Conservation (phyloP, 2,329 filamentous ascomycete genomes). For the Fusarium anthophilum region DNA sequence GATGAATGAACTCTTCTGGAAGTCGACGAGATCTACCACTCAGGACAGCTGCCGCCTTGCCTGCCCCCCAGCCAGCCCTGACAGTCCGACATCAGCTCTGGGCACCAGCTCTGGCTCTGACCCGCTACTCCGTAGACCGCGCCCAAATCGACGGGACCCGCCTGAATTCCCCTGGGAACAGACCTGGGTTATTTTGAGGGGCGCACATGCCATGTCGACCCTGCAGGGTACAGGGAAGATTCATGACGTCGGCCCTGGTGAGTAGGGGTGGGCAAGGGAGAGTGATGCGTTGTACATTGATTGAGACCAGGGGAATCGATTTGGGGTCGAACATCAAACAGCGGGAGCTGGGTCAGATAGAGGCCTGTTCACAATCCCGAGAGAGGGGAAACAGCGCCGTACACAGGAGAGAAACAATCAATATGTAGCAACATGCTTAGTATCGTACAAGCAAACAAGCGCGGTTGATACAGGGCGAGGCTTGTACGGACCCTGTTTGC, state of each 20-base stretch:
- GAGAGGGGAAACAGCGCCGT: slow-evolving; percentile 34
- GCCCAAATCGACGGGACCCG: slow-evolving; percentile 37
- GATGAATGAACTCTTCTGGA: slow-evolving; percentile 35
- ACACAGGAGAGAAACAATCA: slow-evolving; percentile 27
- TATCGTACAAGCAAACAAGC: background rate
- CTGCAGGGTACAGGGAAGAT: slow-evolving; percentile 34
- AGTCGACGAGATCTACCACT: slow-evolving; percentile 40
- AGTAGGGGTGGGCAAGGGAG: slow-evolving; percentile 19
- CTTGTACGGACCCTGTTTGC: slow-evolving; percentile 21
- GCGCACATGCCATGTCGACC: slow-evolving; percentile 39
- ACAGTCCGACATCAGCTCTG: slow-evolving; percentile 35
- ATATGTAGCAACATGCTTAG: background rate
- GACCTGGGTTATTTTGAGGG: slow-evolving; percentile 31
- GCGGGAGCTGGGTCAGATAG: slow-evolving; percentile 38
- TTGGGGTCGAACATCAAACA: slow-evolving; percentile 33
- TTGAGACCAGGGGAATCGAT: slow-evolving; percentile 20
- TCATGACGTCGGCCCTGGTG: slow-evolving; percentile 41
- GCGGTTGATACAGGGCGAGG: slow-evolving; percentile 12
- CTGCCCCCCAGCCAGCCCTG: slow-evolving; percentile 18
- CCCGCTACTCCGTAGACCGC: background rate
- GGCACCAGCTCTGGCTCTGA: slow-evolving; percentile 35
- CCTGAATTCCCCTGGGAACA: slow-evolving; percentile 29
- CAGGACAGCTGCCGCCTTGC: slow-evolving; percentile 26
- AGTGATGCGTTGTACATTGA: slow-evolving; percentile 34
- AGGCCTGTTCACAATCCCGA: slow-evolving; percentile 44